These are phyloP conservation scores for Arthrobotrys entomopaga DNA, from an alignment of 2,329 filamentous ascomycete species.

Conservation along the genomic window DNA sequence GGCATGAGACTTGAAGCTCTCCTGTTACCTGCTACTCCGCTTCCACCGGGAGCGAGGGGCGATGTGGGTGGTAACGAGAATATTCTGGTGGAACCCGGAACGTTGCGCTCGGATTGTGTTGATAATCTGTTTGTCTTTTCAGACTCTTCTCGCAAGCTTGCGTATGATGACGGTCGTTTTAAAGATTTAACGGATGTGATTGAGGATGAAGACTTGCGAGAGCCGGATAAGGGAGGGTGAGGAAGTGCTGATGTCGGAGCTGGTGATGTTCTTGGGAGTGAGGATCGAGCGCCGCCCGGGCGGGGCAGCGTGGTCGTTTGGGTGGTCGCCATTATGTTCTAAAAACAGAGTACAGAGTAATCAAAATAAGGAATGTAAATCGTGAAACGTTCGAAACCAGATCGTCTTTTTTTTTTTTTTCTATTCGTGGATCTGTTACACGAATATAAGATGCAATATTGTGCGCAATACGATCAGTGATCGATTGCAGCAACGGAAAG, in stretches of 20 bases:
- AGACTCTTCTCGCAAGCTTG: conserved; percentile 44
- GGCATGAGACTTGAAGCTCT: conserved; percentile 40
- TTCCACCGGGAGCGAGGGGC: conserved; percentile 46
- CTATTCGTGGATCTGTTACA: background rate
- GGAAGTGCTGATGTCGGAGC: conserved; percentile 40
- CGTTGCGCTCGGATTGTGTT: conserved; percentile 50
- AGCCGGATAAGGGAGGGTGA: conserved; percentile 22
- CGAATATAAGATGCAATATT: background rate
- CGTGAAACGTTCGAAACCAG: background rate
- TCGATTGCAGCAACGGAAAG: conserved; percentile 5
- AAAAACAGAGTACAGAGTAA: no score
- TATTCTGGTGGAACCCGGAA: conserved; percentile 35
- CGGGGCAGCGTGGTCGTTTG: conserved; percentile 52
- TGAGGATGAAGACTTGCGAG: conserved; percentile 38
- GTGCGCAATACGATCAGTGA: conserved; percentile 9
- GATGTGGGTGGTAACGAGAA: conserved; percentile 43
- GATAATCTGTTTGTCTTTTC: conserved; percentile 46
- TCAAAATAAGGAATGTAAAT: no score
- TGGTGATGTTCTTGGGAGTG: conserved; percentile 41
- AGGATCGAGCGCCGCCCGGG: conserved; percentile 48
- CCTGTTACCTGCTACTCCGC: conserved; percentile 49
- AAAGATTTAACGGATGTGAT: conserved; percentile 44
- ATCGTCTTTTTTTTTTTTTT: background rate
- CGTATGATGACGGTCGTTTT: conserved; percentile 50
- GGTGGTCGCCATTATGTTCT: conserved; percentile 40